Base-by-base conservation (phyloP, 768 basidiomycete genomes). In the Daedaleopsis sinensis region DNA sequence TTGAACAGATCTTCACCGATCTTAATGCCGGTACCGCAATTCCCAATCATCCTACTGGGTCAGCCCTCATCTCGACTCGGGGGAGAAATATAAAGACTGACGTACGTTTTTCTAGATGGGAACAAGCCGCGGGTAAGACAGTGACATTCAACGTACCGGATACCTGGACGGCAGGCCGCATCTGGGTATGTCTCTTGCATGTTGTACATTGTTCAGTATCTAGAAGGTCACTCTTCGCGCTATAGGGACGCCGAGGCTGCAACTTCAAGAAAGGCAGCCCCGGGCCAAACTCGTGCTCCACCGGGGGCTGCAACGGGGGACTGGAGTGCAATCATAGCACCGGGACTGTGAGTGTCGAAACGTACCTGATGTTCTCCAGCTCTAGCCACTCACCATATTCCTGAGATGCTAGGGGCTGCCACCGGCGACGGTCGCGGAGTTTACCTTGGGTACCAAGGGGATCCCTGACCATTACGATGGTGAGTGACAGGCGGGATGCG, bases 241-340 rank as follows among this genome's bases (percentile, higher is more conserved):
- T 10, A 42, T 10, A 42, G 39, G 39, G 39, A 5, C 39, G 5
- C 37, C 72, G 74, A 24, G 66, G 73, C 58, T 78, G 78, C 65
- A 64, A 76, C 51, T 78, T 78, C 70, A 58, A 18, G 37, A 73
- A n/a, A n/a, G n/a, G 71, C 58, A 32, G 7, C 27, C 71, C 74
- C 1, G 72, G 71, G 10, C 71, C 74, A 0, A 68, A 59, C 53
- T 67, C 70, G 38, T 80, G 78, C 65, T 36, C 70, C 1, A 72
- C 71, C n/a, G 78, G 79, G 6, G 76, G 76, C 21, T 77, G 77
- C 65, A 76, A 72, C 36, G 73, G 77, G 36, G 78, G 78, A 27
- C 68, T 79, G 0, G 57, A 68, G 10, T 79, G 77, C 53, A 75
- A 76, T 55, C 58, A 70, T 7, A 52, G 60, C 58, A 73, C 72